phyloP scores from a whole-genome alignment of 192 early-diverging fungal genomes.

The Coemansia sp. region DNA sequence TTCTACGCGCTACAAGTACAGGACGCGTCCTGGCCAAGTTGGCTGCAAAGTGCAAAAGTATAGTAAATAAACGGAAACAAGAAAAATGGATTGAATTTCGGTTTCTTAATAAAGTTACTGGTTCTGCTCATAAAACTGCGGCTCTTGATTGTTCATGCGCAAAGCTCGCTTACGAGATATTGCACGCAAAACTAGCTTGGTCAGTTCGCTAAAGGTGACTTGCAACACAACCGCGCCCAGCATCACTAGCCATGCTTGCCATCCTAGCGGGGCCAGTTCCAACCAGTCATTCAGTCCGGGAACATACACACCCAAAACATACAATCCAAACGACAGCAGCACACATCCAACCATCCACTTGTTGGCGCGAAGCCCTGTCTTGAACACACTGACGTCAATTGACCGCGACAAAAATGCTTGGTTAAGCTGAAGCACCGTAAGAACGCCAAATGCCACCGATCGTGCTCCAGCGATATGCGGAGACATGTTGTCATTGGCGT shows the following conservation, averaged over 20 bases:
- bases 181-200: conserved; percentile 57
- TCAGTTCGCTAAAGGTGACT: conserved; percentile 58
- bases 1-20: too few relatives aligned
- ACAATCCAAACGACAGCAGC: conserved; percentile 61
- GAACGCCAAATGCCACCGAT: conserved; percentile 66
- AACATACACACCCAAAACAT: conserved; percentile 78
- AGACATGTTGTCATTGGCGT: conserved; percentile 38
- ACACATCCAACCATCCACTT: conserved; percentile 78
- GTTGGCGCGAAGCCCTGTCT: conserved; percentile 72
- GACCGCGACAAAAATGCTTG: conserved; percentile 85
- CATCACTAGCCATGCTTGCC: conserved; percentile 65
- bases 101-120: not conserved
- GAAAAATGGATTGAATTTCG: too few relatives aligned
- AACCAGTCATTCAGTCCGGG: conserved; percentile 66
- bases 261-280: conserved; percentile 56
- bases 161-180: not conserved
- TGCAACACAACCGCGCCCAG: conserved; percentile 57
- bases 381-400: conserved; percentile 70
- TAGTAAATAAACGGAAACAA: too few relatives aligned
- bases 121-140: conserved; percentile 1
- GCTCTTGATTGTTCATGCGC: not conserved
- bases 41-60: too few relatives aligned
- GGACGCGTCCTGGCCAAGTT: too few relatives aligned
- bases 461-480: conserved; percentile 52
- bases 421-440: conserved; percentile 84